These are phyloP conservation scores for Ustilago hordei DNA, from an alignment of 1,284 basidiomycete species.

Conservation along the genomic window DNA sequence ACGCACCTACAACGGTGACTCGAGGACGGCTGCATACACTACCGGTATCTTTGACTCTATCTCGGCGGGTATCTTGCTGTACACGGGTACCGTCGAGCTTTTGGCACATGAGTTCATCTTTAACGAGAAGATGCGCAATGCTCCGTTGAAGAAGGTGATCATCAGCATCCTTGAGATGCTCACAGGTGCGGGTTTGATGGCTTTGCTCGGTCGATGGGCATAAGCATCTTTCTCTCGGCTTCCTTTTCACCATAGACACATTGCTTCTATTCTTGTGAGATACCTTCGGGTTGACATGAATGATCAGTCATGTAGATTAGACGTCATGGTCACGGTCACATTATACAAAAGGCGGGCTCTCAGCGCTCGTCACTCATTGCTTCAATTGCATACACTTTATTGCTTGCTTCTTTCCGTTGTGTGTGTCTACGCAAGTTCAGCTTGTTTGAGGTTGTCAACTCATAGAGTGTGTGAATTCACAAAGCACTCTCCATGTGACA, in stretches of 20 bases:
- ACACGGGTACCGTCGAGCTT: constrained; percentile 67
- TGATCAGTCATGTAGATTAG: background rate
- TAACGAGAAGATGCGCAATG: constrained; percentile 68
- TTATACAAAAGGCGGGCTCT: constrained; percentile 10
- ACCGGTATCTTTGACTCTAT: constrained; percentile 66
- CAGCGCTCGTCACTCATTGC: background rate
- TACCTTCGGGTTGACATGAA: background rate
- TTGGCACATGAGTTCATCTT: constrained; percentile 70
- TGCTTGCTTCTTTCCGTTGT: background rate
- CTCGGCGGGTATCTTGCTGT: constrained; percentile 67
- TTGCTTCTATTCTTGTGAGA: background rate
- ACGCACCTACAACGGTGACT: constrained; percentile 64
- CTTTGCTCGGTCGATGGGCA: constrained; percentile 70
- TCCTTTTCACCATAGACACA: background rate
- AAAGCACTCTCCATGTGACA: background rate
- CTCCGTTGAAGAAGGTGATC: constrained; percentile 63
- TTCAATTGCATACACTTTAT: background rate
- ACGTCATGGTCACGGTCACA: constrained; percentile 16
- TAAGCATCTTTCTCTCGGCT: constrained; percentile 15
- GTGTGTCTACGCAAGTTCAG: constrained; percentile 3
- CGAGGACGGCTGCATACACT: constrained; percentile 64
- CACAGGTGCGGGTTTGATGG: constrained; percentile 71
- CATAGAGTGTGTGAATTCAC: constrained; percentile 1
- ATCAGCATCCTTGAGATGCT: constrained; percentile 67
- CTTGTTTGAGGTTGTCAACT: constrained; percentile 2